Conservation (phyloP, 345 rosid species). For the Mangifera indica region DNA sequence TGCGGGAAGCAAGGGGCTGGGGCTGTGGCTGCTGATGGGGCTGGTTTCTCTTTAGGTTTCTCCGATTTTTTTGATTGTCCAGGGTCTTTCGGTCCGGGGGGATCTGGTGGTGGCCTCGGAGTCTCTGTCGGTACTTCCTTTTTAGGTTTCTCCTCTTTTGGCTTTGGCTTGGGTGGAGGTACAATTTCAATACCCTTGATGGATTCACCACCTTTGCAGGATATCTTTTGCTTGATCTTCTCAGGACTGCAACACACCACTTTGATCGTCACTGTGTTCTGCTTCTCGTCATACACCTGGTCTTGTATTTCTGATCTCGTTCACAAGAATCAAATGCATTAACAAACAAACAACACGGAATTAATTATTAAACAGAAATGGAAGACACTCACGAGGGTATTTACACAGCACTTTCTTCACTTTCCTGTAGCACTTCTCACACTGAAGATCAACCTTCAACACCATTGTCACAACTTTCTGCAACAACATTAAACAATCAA, state of each 20-base stretch:
- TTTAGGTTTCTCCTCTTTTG: background rate
- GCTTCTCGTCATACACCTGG: too few species aligned
- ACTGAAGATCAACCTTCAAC: constrained; percentile 68
- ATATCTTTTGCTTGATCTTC: constrained; percentile 52
- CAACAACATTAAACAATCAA: background rate
- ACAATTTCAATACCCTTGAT: constrained; percentile 49
- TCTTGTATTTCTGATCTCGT: too few species aligned
- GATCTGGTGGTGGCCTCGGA: constrained; percentile 11
- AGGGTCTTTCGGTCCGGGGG: constrained; percentile 7
- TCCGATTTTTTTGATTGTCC: constrained; percentile 20
- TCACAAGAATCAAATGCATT: too few species aligned
- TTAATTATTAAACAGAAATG: too few species aligned
- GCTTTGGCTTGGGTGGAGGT: constrained; percentile 1
- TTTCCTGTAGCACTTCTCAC: too few species aligned
- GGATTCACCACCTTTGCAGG: constrained; percentile 54
- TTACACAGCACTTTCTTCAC: too few species aligned
- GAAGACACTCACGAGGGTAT: too few species aligned
- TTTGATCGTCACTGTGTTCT: too few species aligned
- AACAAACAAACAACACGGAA: too few species aligned
- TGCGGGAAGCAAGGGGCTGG: background rate
- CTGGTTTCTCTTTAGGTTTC: background rate
- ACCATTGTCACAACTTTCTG: constrained; percentile 64
- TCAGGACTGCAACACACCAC: constrained; percentile 89
- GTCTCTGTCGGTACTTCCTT: too few species aligned
- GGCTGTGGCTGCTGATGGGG: background rate